Conservation (phyloP, 768 basidiomycete genomes). For the Russula compacta region DNA sequence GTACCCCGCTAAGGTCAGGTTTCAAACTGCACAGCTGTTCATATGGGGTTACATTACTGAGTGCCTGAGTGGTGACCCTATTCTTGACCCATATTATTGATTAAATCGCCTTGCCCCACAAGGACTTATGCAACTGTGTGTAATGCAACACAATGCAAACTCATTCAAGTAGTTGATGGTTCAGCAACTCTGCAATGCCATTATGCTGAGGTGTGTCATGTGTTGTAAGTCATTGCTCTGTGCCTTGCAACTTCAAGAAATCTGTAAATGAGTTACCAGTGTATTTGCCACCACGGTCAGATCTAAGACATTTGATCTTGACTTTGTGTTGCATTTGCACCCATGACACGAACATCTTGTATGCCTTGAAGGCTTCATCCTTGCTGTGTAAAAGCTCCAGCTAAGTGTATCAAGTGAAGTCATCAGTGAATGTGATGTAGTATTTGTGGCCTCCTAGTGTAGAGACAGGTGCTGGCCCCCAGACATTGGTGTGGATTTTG, state of each 20-base stretch:
- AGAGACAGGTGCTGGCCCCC: background rate
- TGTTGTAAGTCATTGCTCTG: background rate
- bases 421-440: background rate
- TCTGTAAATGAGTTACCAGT: background rate
- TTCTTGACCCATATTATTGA: slow-evolving; percentile 33
- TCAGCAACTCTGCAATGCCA: slow-evolving; percentile 35
- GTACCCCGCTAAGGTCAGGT: slow-evolving; percentile 6
- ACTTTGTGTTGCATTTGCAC: background rate
- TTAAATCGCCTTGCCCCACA: slow-evolving; percentile 1
- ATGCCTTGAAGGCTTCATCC: background rate
- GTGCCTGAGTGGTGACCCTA: slow-evolving; percentile 7
- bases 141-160: slow-evolving; percentile 14
- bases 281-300: slow-evolving; percentile 3
- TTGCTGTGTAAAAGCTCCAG: background rate
- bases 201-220: slow-evolving; percentile 22
- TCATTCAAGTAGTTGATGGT: slow-evolving; percentile 29
- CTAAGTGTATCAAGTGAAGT: slow-evolving; percentile 10
- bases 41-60: slow-evolving; percentile 23
- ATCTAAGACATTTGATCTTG: background rate
- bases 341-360: background rate
- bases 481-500: background rate
- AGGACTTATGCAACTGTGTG: background rate
- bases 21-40: slow-evolving; percentile 11
- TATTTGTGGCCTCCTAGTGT: background rate
- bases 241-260: background rate